Evolutionary conservation across 2,329 filamentous ascomycete genomes (phyloP).

Genomic region (Clarireedia paspali): DNA sequence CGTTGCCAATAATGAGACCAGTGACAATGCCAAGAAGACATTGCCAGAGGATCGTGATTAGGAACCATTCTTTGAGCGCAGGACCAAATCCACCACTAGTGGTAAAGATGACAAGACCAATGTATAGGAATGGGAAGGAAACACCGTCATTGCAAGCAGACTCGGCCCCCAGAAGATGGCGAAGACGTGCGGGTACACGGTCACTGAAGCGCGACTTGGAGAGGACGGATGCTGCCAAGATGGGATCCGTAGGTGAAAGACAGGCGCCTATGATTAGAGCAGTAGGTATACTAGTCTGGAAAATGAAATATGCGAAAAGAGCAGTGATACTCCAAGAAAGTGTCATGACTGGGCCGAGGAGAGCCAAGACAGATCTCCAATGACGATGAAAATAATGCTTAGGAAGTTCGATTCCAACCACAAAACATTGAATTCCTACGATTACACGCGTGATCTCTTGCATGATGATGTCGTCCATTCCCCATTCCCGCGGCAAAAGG

Average conservation of each 20-base stretch:
- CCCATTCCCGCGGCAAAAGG: constrained; percentile 54
- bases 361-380: constrained; percentile 23
- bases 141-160: constrained; percentile 49
- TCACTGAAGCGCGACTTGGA: constrained; percentile 44
- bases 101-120: constrained; percentile 39
- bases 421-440: constrained; percentile 66
- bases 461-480: constrained; percentile 59
- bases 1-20: constrained; percentile 39
- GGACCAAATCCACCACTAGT: constrained; percentile 28
- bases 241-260: constrained; percentile 49
- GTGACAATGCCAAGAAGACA: constrained; percentile 40
- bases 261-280: constrained; percentile 46
- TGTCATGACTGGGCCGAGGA: constrained; percentile 24
- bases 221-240: constrained; percentile 45
- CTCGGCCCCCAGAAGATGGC: constrained; percentile 44
- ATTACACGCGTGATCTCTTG: constrained; percentile 66
- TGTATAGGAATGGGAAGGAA: constrained; percentile 48
- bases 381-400: constrained; percentile 29
- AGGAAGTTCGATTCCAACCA: constrained; percentile 64
- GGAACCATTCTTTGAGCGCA: constrained; percentile 42
- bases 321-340: constrained; percentile 37
- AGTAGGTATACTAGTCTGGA: constrained; percentile 37
- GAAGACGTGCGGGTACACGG: constrained; percentile 42
- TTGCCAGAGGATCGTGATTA: constrained; percentile 48
- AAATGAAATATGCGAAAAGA: constrained; percentile 38